phyloP scores from a whole-genome alignment of 78 protist species.

The Chrysochromulina tobinii region DNA sequence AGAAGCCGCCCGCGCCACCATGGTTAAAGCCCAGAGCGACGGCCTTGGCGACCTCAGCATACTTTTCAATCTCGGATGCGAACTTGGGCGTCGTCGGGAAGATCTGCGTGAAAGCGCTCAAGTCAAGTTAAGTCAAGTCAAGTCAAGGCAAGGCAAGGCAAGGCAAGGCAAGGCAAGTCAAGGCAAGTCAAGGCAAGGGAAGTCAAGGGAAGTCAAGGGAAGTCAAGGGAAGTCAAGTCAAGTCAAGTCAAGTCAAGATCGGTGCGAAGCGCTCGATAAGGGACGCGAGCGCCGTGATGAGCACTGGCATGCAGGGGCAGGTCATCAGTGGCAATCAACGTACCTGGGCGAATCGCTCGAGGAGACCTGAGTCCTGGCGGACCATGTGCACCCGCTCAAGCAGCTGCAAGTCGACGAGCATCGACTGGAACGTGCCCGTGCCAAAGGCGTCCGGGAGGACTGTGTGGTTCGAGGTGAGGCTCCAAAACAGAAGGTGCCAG shows the following conservation, averaged over 20 bases:
- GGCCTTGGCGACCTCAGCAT: not conserved
- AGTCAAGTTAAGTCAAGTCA: no score
- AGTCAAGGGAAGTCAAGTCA: no score
- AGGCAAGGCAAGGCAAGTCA: no score
- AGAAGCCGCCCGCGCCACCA: not conserved
- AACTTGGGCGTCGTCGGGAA: not conserved
- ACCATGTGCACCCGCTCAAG: not conserved
- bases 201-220: no score
- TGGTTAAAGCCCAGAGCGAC: not conserved
- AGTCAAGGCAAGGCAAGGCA: no score
- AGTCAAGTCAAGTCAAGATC: no score
- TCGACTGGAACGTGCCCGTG: not conserved
- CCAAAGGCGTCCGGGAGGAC: constrained; percentile 1
- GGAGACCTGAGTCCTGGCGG: not conserved
- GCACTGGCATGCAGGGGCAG: no score
- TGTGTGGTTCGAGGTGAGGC: not conserved
- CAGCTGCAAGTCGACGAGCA: not conserved
- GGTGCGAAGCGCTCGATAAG: no score
- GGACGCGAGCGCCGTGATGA: no score
- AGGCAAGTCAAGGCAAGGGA: no score
- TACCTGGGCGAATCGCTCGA: not conserved
- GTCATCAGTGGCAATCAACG: no score
- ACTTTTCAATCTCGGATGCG: not conserved
- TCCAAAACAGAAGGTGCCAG: not conserved
- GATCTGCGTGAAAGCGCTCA: not conserved